These are phyloP conservation scores for Giardia duodenalis DNA, from an alignment of 208 protist genomes.

Conservation along the genomic window DNA sequence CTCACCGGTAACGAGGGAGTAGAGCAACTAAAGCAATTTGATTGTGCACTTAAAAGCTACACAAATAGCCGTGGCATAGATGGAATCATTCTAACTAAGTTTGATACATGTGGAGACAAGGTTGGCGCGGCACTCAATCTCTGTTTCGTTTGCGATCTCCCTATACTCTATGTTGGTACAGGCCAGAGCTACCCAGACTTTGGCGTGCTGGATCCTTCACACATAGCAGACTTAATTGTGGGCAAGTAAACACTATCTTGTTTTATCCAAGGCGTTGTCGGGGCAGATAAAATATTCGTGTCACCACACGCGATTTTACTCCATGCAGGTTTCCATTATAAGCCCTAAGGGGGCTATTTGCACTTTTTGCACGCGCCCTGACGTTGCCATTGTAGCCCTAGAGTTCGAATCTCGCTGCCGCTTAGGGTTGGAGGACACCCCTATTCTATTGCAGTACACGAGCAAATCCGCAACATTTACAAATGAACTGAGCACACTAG, in stretches of 20 bases:
- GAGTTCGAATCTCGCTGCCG: too few species aligned
- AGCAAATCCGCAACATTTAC: too few species aligned
- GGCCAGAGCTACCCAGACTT: conserved; percentile 92
- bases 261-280: too few species aligned
- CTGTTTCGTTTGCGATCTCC: conserved; percentile 90
- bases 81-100: conserved; percentile 99
- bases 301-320: too few species aligned
- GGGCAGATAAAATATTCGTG: too few species aligned
- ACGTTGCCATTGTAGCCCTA: too few species aligned
- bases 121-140: conserved; percentile 94
- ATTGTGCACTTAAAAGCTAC: conserved; percentile 62
- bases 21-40: conserved; percentile 91
- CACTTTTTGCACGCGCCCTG: too few species aligned
- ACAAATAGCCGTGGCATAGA: conserved; percentile 71
- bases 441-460: too few species aligned
- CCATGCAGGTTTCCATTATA: too few species aligned
- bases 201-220: conserved; percentile 71
- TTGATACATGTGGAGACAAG: conserved; percentile 99
- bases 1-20: conserved; percentile 96
- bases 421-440: too few species aligned
- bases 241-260: conserved; percentile 4
- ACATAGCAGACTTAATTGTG: conserved; percentile 75
- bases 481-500: too few species aligned
- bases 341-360: too few species aligned
- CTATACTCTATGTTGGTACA: conserved; percentile 95